These are phyloP conservation scores for Cladorrhinum samala DNA, from an alignment of 495 filamentous ascomycete species.

Conservation along the genomic window DNA sequence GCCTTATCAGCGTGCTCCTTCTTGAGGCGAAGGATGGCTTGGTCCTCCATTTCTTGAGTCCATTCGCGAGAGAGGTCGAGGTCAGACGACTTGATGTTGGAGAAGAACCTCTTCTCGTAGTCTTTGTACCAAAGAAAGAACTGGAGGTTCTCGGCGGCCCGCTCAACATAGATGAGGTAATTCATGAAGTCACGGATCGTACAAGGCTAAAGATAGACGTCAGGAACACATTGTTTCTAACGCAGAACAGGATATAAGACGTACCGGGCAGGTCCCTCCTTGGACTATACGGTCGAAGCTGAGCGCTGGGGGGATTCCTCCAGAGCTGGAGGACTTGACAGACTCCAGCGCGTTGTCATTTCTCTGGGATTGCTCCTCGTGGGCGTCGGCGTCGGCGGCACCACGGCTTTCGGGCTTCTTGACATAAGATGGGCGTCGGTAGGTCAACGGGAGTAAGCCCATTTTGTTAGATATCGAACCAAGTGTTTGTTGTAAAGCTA, in stretches of 20 bases:
- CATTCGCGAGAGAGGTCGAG: conserved; percentile 54
- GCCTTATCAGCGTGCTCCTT: conserved; percentile 34
- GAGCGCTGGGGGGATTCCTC: conserved; percentile 60
- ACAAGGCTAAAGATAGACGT: conserved; percentile 50
- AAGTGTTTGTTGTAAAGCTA: not conserved
- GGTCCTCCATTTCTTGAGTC: conserved; percentile 50
- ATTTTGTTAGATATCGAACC: conserved; percentile 10
- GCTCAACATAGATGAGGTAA: conserved; percentile 70
- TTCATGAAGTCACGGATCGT: conserved; percentile 75
- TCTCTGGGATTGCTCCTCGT: conserved; percentile 15
- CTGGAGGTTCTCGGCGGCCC: conserved; percentile 69
- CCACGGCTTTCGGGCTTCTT: conserved; percentile 20
- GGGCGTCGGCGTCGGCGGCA: conserved; percentile 12
- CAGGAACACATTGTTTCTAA: not conserved
- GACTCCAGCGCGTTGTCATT: conserved; percentile 21
- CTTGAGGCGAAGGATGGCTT: conserved; percentile 33
- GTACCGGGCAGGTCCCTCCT: conserved; percentile 72
- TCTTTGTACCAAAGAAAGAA: conserved; percentile 71
- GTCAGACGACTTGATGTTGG: conserved; percentile 45
- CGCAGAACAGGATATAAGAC: conserved; percentile 15
- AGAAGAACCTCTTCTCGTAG: conserved; percentile 54
- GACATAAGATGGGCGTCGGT: conserved; percentile 35
- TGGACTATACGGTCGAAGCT: conserved; percentile 65
- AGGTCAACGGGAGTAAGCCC: conserved; percentile 30
- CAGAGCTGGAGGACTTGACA: conserved; percentile 5